A percentile compares a stretch with the other conserved stretches of the same genome.
Conservation (phyloP, 2,329 filamentous ascomycete species). For the Chrysoporthe puriensis region DNA sequence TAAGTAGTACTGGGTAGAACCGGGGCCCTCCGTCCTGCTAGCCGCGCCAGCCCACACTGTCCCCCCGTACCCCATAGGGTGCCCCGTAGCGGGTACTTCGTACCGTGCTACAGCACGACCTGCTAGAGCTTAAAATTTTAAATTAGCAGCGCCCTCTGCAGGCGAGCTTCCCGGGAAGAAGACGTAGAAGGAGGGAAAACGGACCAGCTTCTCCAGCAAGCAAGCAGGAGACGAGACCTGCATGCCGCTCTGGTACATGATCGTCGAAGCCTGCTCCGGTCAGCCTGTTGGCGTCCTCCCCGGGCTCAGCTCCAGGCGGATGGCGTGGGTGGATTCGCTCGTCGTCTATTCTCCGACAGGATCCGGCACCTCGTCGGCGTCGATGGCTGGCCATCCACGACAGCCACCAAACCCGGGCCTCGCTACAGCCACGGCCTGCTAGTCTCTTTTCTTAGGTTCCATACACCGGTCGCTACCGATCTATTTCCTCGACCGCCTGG, state of each 20-base stretch:
- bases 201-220: not conserved
- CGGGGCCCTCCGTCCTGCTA: not conserved
- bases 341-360: constrained; percentile 9
- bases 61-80: not conserved
- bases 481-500: not conserved
- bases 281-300: not conserved
- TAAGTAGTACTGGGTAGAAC: not conserved
- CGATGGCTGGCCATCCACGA: constrained; percentile 10
- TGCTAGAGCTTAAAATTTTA: constrained; percentile 1
- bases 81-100: not conserved
- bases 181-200: not conserved
- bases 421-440: constrained; percentile 4
- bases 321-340: not conserved
- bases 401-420: constrained; percentile 9
- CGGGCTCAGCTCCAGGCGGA: not conserved
- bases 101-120: not conserved
- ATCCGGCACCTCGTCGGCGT: constrained; percentile 11
- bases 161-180: not conserved
- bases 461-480: not conserved
- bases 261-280: not conserved
- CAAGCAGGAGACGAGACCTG: not conserved
- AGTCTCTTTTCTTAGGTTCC: constrained; percentile 7
- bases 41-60: constrained; percentile 1
- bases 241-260: not conserved
- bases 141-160: constrained; percentile 1